A percentile compares a stretch with the other conserved stretches of the same genome.
Conservation (phyloP, 2,329 filamentous ascomycete genomes). For the Cladophialophora immunda region DNA sequence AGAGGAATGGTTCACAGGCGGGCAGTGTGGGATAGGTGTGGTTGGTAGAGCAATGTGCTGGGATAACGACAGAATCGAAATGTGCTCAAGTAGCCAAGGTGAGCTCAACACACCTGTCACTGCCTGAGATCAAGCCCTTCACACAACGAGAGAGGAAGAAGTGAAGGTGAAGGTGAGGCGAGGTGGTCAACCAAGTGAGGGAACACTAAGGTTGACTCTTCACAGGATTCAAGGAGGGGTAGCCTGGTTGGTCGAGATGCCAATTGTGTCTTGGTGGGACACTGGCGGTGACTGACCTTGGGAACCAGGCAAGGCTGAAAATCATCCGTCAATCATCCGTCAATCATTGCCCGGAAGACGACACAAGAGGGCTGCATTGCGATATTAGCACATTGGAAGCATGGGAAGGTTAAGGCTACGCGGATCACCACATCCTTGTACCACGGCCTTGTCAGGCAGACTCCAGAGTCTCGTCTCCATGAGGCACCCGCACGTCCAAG, state of each 20-base stretch:
- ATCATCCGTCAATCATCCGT: neutral
- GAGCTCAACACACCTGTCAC: neutral
- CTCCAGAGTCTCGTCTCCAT: neutral
- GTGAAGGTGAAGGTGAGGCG: constrained; percentile 6
- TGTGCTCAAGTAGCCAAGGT: constrained; percentile 1
- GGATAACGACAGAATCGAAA: neutral
- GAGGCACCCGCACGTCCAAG: neutral
- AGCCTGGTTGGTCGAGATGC: neutral
- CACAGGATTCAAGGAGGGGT: neutral
- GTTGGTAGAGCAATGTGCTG: neutral
- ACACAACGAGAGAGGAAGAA: neutral
- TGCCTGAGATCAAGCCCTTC: neutral
- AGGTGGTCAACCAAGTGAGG: constrained; percentile 1
- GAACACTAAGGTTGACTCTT: neutral
- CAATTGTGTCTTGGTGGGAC: constrained; percentile 1
- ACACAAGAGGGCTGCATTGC: neutral
- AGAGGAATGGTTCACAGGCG: neutral
- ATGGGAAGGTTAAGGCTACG: neutral
- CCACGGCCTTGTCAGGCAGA: neutral
- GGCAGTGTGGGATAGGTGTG: neutral
- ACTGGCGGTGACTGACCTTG: neutral
- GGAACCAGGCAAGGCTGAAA: constrained; percentile 6
- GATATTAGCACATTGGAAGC: constrained; percentile 1
- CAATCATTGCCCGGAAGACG: neutral
- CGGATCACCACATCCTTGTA: constrained; percentile 4